phyloP scores from a whole-genome alignment of 129 eudicot genomes.

The Escallonia herrerae region DNA sequence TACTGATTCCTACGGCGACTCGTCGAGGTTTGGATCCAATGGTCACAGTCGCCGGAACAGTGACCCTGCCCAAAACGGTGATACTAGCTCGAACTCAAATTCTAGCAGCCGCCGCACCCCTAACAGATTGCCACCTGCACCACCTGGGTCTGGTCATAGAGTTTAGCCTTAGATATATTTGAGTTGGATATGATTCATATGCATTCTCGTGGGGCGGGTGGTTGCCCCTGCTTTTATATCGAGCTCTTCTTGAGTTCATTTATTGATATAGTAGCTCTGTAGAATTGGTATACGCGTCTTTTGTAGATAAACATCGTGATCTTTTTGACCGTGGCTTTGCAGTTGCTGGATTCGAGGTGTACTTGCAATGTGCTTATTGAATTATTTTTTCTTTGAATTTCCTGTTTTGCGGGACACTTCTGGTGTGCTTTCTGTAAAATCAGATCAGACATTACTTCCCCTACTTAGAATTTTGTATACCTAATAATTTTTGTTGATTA shows the following conservation, averaged over 20 bases:
- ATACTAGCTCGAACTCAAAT: slow-evolving; percentile 45
- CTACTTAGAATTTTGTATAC: too few species aligned
- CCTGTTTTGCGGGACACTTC: not conserved
- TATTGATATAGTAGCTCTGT: slow-evolving; percentile 36
- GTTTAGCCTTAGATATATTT: slow-evolving; percentile 30
- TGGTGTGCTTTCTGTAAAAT: too few species aligned
- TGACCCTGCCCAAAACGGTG: slow-evolving; percentile 69
- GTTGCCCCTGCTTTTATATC: slow-evolving; percentile 23
- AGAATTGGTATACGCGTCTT: slow-evolving; percentile 24
- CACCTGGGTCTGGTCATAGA: slow-evolving; percentile 71
- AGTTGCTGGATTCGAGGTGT: slow-evolving; percentile 34
- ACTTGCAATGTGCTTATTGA: slow-evolving; percentile 8
- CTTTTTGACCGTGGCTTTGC: slow-evolving; percentile 17
- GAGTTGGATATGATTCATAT: not conserved
- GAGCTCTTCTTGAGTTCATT: slow-evolving; percentile 40
- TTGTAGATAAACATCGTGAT: slow-evolving; percentile 36
- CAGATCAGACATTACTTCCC: too few species aligned
- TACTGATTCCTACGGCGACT: slow-evolving; percentile 28
- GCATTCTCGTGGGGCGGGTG: not conserved
- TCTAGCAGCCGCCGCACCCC: slow-evolving; percentile 92
- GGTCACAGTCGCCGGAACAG: slow-evolving; percentile 70
- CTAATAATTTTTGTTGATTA: too few species aligned
- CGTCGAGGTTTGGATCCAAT: slow-evolving; percentile 54
- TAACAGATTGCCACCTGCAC: slow-evolving; percentile 91
- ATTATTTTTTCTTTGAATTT: not conserved